Base-by-base conservation (phyloP, 2,329 filamentous ascomycete species). In the Colletotrichum falcatum region DNA sequence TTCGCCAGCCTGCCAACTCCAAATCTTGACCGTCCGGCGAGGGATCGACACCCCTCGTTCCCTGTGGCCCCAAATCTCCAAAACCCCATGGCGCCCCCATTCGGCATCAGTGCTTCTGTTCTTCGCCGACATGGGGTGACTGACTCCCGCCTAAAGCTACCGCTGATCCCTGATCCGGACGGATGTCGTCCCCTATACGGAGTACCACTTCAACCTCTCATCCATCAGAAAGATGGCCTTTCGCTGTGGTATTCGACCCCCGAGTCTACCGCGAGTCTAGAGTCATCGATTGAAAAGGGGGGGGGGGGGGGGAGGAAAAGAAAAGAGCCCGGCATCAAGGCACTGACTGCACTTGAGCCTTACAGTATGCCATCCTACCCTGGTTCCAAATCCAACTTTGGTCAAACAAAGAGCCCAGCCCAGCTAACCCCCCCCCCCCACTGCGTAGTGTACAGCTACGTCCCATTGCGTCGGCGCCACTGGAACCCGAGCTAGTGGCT, bases 11-110 rank as follows among this genome's bases (percentile, higher is more conserved):
- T 48, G 58, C 56, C 63, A 70, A 70, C 49, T 53, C 67, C 51
- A 58, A 67, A 62, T 61, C 67, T 67, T 53, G 67, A 62, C 58
- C 67, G 64, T 35, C 67, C 63, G 51, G 66, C 33, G 44, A 44
- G 61, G 54, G 46, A 61, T 42, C 61, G 55, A 30, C 28, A 61
- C 66, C 55, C 60, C 49, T 66, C 66, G 49, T 61, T 49, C 39
- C 39, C 44, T 30, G 23, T 26, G 33, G 48, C n/a, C 35, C 35
- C 23, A 42, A 26, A 37, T 20, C 44, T n/a, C 23, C 26, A 48
- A 44, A 14, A 26, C 30, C 26, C 53, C 9, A 12, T 54, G 28
- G 11, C 30, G 14, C n/a, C 28, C 11, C 20, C 8, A 28, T 23
- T 26, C 46, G 26, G 16, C 60, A 48, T 60, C 35, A 42, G n/a